Percentiles rank a stretch among this genome's conserved stretches.
phyloP scores from a whole-genome alignment of 2,329 filamentous ascomycete species.

The Pyrenophora graminea region DNA sequence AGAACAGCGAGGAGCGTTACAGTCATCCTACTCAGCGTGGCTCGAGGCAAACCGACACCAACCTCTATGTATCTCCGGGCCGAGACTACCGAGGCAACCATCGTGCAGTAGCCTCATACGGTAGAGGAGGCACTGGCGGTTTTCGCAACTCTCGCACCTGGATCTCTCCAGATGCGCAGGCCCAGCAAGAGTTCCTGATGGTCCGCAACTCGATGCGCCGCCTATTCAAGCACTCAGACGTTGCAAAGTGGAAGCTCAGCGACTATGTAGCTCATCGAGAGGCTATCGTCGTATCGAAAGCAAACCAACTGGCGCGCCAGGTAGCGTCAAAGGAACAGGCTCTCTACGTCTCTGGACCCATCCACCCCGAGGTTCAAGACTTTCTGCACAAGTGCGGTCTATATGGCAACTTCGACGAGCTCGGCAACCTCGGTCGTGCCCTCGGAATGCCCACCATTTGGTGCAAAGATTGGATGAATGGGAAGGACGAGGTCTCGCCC shows the following conservation, averaged over 20 bases:
- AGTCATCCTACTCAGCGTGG: conserved; percentile 11
- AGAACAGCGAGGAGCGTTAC: conserved; percentile 8
- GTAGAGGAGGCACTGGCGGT: conserved; percentile 5
- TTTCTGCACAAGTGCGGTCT: conserved; percentile 23
- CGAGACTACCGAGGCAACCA: conserved; percentile 3
- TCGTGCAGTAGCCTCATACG: conserved; percentile 3
- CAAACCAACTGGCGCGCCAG: conserved; percentile 19
- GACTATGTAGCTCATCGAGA: conserved; percentile 42
- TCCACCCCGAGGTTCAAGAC: conserved; percentile 16
- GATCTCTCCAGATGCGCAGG: conserved; percentile 32
- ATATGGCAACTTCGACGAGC: conserved; percentile 26
- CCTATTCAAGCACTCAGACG: conserved; percentile 39
- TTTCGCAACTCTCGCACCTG: conserved; percentile 30
- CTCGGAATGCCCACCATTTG: conserved; percentile 49
- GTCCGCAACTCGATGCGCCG: conserved; percentile 43
- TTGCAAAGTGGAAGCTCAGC: conserved; percentile 38
- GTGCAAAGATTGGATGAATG: conserved; percentile 40
- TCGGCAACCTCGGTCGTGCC: conserved; percentile 36
- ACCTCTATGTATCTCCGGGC: not conserved
- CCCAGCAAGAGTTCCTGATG: conserved; percentile 35
- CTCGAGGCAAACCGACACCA: not conserved
- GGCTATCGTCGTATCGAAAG: conserved; percentile 26
- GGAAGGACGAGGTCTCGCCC: conserved; percentile 44
- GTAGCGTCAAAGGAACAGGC: conserved; percentile 21
- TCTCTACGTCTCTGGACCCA: not conserved